phyloP scores from a whole-genome alignment of 805 yeast genomes.

The Pichia gijzeniarum region DNA sequence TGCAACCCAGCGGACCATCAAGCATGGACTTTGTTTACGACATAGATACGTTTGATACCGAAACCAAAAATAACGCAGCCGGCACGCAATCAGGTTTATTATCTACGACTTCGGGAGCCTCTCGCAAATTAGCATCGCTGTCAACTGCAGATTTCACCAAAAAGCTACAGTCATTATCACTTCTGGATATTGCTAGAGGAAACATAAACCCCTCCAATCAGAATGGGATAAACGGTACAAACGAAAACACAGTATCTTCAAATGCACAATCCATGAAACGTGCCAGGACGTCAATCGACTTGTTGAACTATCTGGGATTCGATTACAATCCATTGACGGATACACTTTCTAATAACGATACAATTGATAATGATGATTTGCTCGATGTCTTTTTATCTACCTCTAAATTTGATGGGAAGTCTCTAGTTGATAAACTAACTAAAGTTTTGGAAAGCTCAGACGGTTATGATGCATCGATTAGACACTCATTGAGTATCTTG shows the following conservation, averaged over 20 bases:
- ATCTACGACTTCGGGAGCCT: slow-evolving; percentile 32
- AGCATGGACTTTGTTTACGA: slow-evolving; percentile 28
- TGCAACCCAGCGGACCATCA: neutral
- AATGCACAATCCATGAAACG: slow-evolving; percentile 8
- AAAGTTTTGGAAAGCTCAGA: slow-evolving; percentile 17
- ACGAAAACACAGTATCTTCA: neutral
- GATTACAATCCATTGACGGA: slow-evolving; percentile 3
- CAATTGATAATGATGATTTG: slow-evolving; percentile 1
- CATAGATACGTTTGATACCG: slow-evolving; percentile 12
- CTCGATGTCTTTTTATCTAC: neutral
- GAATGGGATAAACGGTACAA: neutral
- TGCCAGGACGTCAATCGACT: slow-evolving; percentile 10
- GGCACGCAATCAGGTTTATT: neutral
- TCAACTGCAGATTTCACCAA: slow-evolving; percentile 31
- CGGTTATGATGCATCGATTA: slow-evolving; percentile 34
- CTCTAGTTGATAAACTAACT: slow-evolving; percentile 8
- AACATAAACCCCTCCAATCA: neutral
- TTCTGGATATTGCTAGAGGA: slow-evolving; percentile 8
- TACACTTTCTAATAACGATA: neutral
- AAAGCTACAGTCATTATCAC: slow-evolving; percentile 17
- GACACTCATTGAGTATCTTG: slow-evolving; percentile 25
- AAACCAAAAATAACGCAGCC: neutral
- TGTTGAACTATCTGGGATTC: slow-evolving; percentile 8
- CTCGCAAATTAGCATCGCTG: slow-evolving; percentile 32
- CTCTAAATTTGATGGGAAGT: slow-evolving; percentile 6